Conservation (phyloP, 768 basidiomycete species). For the Naganishia randhawae region DNA sequence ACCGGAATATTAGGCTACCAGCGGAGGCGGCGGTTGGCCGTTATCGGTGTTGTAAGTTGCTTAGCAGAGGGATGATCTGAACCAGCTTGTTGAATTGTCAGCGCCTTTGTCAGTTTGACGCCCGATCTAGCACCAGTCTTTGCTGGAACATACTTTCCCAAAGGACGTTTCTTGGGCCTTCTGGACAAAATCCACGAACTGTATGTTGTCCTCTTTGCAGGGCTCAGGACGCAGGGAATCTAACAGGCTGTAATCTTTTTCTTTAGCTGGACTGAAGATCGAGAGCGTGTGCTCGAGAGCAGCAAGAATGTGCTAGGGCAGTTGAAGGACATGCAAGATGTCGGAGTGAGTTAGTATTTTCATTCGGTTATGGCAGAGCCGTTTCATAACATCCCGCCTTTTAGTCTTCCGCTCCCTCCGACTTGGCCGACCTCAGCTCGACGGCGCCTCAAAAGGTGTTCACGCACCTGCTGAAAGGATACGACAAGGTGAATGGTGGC, state of each 20-base stretch:
- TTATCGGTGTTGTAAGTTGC: constrained; percentile 42
- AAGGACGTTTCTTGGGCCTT: constrained; percentile 33
- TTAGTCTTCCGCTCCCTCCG: constrained; percentile 25
- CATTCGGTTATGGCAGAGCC: not conserved
- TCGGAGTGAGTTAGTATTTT: constrained; percentile 24
- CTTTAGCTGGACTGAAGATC: constrained; percentile 39
- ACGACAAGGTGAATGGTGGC: constrained; percentile 51
- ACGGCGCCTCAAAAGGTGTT: constrained; percentile 34
- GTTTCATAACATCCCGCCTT: not conserved
- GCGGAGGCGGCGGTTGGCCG: constrained; percentile 47
- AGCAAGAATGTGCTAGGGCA: constrained; percentile 37
- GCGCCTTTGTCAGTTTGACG: constrained; percentile 38
- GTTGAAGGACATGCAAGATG: constrained; percentile 36
- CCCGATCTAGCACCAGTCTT: constrained; percentile 44
- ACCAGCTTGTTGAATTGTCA: not conserved
- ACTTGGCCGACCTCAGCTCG: constrained; percentile 33
- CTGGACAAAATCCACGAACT: constrained; percentile 38
- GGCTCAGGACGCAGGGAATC: not conserved
- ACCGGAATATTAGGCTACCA: constrained; percentile 32
- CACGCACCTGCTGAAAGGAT: constrained; percentile 35
- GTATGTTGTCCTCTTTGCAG: constrained; percentile 14
- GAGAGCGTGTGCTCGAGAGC: constrained; percentile 35
- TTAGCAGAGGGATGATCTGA: not conserved
- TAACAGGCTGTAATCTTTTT: not conserved
- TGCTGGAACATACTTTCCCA: constrained; percentile 46